Evolutionary conservation across 345 rosid genomes (phyloP).

Genomic region (Syzygium jambos): DNA sequence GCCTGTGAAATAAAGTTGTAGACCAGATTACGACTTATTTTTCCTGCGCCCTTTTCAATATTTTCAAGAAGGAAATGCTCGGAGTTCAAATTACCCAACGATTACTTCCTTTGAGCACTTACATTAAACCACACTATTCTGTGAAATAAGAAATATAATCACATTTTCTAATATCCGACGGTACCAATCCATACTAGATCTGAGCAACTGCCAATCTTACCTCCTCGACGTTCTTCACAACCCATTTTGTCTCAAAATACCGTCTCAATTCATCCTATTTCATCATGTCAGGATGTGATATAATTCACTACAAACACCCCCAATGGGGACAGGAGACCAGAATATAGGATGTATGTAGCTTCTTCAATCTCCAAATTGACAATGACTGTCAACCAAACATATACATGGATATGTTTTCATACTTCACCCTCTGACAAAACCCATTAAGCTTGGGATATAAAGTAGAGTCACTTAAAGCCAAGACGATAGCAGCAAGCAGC

Average conservation of each 20-base stretch:
- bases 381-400: background rate
- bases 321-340: no score
- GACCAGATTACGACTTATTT: background rate
- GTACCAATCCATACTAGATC: background rate
- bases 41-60: background rate
- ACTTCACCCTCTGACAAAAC: background rate
- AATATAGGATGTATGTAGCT: background rate
- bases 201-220: background rate
- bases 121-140: background rate
- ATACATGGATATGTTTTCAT: background rate
- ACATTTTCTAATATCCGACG: background rate
- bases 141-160: background rate
- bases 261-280: background rate
- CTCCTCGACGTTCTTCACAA: background rate
- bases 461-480: background rate
- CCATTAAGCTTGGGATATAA: background rate
- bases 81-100: background rate
- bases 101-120: background rate
- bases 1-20: background rate
- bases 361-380: background rate
- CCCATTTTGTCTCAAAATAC: background rate
- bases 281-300: background rate
- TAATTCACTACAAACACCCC: background rate
- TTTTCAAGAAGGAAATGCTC: background rate
- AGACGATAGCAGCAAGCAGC: background rate